Evolutionary conservation across 1,284 basidiomycete species (phyloP), one percentile per base, ranked within the genome.

Genomic region (Athelia psychrophila): DNA sequence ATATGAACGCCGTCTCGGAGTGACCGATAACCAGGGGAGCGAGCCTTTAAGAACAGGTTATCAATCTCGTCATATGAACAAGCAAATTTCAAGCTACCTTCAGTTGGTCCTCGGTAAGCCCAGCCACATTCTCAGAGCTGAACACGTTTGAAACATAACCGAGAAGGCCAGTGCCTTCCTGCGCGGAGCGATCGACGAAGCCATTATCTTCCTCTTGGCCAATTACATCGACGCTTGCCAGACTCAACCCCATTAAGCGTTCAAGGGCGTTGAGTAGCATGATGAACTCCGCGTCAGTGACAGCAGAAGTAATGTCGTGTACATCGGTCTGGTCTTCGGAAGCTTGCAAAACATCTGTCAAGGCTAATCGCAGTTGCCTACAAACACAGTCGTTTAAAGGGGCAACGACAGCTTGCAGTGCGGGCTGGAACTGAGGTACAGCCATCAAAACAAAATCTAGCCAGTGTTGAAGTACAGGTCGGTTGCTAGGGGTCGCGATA

Each of bases 361-460:
- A 65, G 9, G 81, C 76, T 10, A 68, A 64, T 15, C 78, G 77
- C n/a, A 96, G 68, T 56, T 95, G 90, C 33, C 80, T 75, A 64
- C 91, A 91, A 48, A 97, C 67, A 58, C 88, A 88, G 56, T 94
- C 92, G 55, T 83, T 88, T 20, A 99, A 73, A 1, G 93, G 87
- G 15, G 83, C 75, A n/a, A 97, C 75, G 36, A 89, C 77, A 15
- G 76, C 70, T 40, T 84, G 81, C 6, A 92, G 72, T 20, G 81
- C 74, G 42, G 84, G 83, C 54, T 91, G 88, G 61, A 93, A 91
- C 58, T 91, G 86, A 0, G 92, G 86, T 8, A 95, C 74, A 0
- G 92, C 91, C 86, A 93, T 93, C 50, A 98, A 79, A 52, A 98
- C 79, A 65, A 99, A 98, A 67, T 98, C 96, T 20, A 98, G 79